A percentile compares a stretch with the other conserved stretches of the same genome.
Conservation (phyloP, 2,329 filamentous ascomycete genomes). For the Claviceps humidiphila region DNA sequence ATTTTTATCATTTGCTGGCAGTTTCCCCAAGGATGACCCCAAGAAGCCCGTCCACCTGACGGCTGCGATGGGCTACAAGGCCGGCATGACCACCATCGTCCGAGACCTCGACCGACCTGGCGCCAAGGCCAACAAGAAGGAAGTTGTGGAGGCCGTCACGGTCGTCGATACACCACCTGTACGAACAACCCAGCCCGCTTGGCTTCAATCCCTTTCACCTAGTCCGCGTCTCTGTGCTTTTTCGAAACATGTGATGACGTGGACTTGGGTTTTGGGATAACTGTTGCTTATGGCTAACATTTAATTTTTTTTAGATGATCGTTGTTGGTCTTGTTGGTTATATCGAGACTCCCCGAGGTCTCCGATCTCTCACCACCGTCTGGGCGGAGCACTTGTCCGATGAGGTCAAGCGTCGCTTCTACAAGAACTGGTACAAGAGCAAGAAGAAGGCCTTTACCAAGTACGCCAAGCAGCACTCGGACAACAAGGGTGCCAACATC, state of each 20-base stretch:
- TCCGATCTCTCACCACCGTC: constrained; percentile 97
- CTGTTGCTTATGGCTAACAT: constrained; percentile 56
- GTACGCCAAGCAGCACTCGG: constrained; percentile 99
- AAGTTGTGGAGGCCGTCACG: constrained; percentile 79
- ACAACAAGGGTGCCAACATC: constrained; percentile 79
- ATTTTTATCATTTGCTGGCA: constrained; percentile 20
- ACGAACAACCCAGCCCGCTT: constrained; percentile 75
- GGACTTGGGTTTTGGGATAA: background rate
- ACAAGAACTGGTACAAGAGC: constrained; percentile 99
- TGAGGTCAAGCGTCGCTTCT: constrained; percentile 98
- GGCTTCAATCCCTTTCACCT: constrained; percentile 36
- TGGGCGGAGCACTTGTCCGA: constrained; percentile 99
- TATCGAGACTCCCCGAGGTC: constrained; percentile 98
- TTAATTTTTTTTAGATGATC: constrained; percentile 67
- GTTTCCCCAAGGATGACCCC: constrained; percentile 99
- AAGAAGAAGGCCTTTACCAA: constrained; percentile 99
- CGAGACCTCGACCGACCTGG: constrained; percentile 97
- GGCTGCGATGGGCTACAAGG: constrained; percentile 98
- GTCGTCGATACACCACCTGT: constrained; percentile 92
- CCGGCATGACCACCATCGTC: constrained; percentile 99
- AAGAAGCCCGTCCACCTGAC: constrained; percentile 99
- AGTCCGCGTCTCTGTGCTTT: background rate
- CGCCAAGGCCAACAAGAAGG: constrained; percentile 99
- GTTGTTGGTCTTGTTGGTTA: constrained; percentile 99
- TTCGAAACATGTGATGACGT: background rate